phyloP scores from a whole-genome alignment of 371 early-diverging fungal species.

The Mucor sp. region DNA sequence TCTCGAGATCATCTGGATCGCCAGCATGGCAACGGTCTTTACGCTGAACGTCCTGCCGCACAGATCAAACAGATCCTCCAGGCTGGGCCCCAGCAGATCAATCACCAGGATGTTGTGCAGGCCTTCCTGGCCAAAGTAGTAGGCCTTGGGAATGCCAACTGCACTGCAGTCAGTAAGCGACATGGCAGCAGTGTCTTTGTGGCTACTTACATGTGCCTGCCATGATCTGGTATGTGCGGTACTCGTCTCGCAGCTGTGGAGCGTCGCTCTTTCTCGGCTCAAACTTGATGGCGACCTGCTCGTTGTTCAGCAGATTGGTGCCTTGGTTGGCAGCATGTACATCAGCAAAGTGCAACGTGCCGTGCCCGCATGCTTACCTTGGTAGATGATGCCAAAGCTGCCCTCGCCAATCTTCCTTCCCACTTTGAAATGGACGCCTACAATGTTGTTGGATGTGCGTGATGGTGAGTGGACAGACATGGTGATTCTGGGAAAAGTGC shows the following conservation, averaged over 20 bases:
- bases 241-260: conserved; percentile 94
- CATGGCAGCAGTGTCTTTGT: no score
- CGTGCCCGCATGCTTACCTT: no score
- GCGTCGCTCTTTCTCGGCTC: conserved; percentile 90
- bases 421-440: conserved; percentile 90
- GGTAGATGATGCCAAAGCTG: conserved; percentile 93
- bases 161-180: neutral
- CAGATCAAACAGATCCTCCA: conserved; percentile 95
- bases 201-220: conserved; percentile 62
- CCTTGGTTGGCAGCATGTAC: conserved; percentile 18
- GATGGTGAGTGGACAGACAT: conserved; percentile 13
- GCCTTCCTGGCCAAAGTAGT: conserved; percentile 93
- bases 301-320: conserved; percentile 74
- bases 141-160: conserved; percentile 82
- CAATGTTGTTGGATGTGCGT: conserved; percentile 36
- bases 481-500: neutral
- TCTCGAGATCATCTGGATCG: conserved; percentile 89
- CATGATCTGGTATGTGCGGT: conserved; percentile 84
- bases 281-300: conserved; percentile 90
- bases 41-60: conserved; percentile 86
- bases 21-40: conserved; percentile 93
- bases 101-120: conserved; percentile 88
- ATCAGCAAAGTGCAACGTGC: no score
- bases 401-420: conserved; percentile 95
- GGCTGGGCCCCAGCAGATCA: conserved; percentile 91